Conservation (phyloP, 208 protist genomes). For the Wallacemonas sp. region DNA sequence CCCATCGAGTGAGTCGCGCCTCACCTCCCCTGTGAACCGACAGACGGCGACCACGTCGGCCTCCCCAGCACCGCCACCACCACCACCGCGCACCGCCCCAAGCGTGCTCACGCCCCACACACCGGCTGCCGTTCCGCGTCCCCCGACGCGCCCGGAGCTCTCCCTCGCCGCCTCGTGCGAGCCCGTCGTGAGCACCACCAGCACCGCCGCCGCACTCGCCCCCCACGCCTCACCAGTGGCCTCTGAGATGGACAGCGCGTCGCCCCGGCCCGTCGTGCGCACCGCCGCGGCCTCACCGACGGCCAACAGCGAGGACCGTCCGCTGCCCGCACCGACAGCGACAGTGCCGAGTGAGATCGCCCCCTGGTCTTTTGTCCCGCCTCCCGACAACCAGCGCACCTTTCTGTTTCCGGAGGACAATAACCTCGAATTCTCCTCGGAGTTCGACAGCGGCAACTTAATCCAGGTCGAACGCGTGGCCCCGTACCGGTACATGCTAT, state of each 20-base stretch:
- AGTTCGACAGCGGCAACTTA: slow-evolving; percentile 93
- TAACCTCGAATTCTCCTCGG: slow-evolving; percentile 82
- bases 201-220: slow-evolving; percentile 1
- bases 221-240: too few species aligned
- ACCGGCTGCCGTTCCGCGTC: too few species aligned
- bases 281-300: slow-evolving; percentile 6
- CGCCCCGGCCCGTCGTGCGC: not conserved
- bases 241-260: slow-evolving; percentile 8
- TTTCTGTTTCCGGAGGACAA: slow-evolving; percentile 86
- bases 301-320: slow-evolving; percentile 40
- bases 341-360: too few species aligned
- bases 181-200: not conserved
- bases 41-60: not conserved
- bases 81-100: not conserved
- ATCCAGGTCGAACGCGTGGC: slow-evolving; percentile 83
- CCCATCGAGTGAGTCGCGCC: slow-evolving; percentile 4
- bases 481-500: slow-evolving; percentile 71
- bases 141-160: too few species aligned
- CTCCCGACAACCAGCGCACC: slow-evolving; percentile 85
- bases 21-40: not conserved
- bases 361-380: slow-evolving; percentile 72
- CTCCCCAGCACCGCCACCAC: not conserved
- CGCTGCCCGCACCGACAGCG: slow-evolving; percentile 55
- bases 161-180: too few species aligned
- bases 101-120: too few species aligned